phyloP scores from a whole-genome alignment of 1,284 basidiomycete genomes.

The Rhodotorula sp. region DNA sequence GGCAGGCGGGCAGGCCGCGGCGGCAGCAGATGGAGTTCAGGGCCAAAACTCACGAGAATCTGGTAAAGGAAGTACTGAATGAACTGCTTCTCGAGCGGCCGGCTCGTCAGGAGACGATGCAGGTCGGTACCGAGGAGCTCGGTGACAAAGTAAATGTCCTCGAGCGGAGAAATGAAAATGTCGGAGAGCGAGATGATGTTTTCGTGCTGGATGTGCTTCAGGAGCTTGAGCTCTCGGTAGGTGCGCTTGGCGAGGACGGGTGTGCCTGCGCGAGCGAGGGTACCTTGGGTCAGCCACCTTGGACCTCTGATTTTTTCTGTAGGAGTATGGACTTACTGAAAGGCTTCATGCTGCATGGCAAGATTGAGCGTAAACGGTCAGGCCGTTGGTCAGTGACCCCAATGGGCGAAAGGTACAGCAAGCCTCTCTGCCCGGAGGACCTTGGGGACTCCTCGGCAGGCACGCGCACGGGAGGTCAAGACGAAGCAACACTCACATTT shows the following conservation, averaged over 20 bases:
- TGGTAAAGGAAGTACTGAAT: slow-evolving; percentile 99
- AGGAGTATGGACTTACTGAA: slow-evolving; percentile 29
- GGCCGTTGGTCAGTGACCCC: too few species aligned
- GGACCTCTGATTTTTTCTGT: slow-evolving; percentile 73
- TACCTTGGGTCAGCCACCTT: slow-evolving; percentile 59
- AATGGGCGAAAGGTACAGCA: background rate
- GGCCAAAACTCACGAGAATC: slow-evolving; percentile 65
- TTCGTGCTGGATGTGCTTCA: slow-evolving; percentile 99
- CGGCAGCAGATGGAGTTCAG: background rate
- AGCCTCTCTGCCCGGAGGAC: background rate
- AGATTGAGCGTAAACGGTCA: background rate
- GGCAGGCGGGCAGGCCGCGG: too few species aligned
- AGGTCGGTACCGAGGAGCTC: slow-evolving; percentile 97
- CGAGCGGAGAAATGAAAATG: slow-evolving; percentile 97
- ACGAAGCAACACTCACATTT: slow-evolving; percentile 58
- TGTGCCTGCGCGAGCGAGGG: slow-evolving; percentile 48
- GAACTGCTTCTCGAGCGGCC: slow-evolving; percentile 98
- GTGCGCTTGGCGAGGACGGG: slow-evolving; percentile 97
- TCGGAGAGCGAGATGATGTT: slow-evolving; percentile 99
- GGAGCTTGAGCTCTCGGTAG: slow-evolving; percentile 94
- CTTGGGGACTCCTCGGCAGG: background rate
- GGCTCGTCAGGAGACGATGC: slow-evolving; percentile 90
- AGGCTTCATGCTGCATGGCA: slow-evolving; percentile 37
- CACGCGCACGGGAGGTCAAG: too few species aligned
- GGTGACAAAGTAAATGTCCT: slow-evolving; percentile 99